Conservation (phyloP, 2,329 filamentous ascomycete species). For the Bipolaris victoriae region DNA sequence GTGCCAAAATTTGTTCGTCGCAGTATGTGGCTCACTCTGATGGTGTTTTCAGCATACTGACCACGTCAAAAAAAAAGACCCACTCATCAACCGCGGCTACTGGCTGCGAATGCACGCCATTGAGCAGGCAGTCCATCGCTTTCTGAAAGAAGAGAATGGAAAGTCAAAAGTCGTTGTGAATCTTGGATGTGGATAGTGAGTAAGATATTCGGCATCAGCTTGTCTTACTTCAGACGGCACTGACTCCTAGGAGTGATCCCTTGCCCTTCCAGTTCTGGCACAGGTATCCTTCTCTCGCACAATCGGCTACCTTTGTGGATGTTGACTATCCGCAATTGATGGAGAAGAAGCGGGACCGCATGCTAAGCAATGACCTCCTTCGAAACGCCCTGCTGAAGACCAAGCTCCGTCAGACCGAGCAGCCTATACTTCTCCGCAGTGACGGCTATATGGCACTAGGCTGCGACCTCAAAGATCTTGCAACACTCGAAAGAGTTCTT, state of each 20-base stretch:
- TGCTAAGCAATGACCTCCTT: constrained; percentile 61
- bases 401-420: constrained; percentile 35
- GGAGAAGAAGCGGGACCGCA: constrained; percentile 71
- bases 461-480: constrained; percentile 76
- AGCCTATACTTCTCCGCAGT: constrained; percentile 54
- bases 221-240: constrained; percentile 11
- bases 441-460: constrained; percentile 78
- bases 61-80: constrained; percentile 52
- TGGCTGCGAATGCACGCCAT: constrained; percentile 85
- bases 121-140: constrained; percentile 74
- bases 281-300: constrained; percentile 65
- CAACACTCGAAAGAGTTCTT: constrained; percentile 65
- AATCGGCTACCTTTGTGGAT: constrained; percentile 74
- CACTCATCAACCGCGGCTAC: constrained; percentile 88
- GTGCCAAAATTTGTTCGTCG: constrained; percentile 82
- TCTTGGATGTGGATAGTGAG: constrained; percentile 88
- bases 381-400: constrained; percentile 44
- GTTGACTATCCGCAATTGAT: constrained; percentile 86
- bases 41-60: constrained; percentile 2
- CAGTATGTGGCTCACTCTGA: constrained; percentile 33
- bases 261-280: constrained; percentile 82
- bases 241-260: constrained; percentile 69
- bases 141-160: constrained; percentile 64
- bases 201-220: constrained; percentile 37
- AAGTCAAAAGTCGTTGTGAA: constrained; percentile 79